Base-by-base conservation (phyloP, 2,329 filamentous ascomycete genomes). In the Botrytis fabae region DNA sequence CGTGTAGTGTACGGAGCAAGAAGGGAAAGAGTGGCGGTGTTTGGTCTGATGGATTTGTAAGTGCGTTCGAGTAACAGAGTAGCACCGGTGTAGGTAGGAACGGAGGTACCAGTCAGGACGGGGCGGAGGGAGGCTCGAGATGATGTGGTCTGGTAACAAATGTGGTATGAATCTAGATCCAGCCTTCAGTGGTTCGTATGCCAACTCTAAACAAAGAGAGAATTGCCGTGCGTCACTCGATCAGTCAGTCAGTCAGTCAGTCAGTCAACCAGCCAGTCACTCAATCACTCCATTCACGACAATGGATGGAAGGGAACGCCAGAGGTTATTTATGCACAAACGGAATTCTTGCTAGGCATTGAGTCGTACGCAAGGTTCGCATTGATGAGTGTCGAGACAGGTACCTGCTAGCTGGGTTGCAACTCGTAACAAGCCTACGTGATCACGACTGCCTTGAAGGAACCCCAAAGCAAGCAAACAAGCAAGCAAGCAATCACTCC, bases 401-500 rank as follows among this genome's bases (percentile, higher is more conserved):
- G 12, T n/a, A 51, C 25, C 48, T 57, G n/a, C n/a, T 57, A 57
- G 51, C 48, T 28, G 14, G 51, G 51, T 18, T 28, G 51, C 28
- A 54, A 28, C 10, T 61, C 25, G 9, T 40, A n/a, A 44, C 10
- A 65, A 32, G 35, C 40, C 51, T 63, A 70, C 69, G 59, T 63
- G 57, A 70, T 63, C 69, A 63, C 32, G 25, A 70, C 69, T 70
- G 57, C 44, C 66, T 69, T 59, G 35, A 40, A 60, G 68, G 38
- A 48, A 44, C 9, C 48, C 46, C n/a, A 48, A n/a, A 35, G 35
- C 66, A 54, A 35, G 28, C 48, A 35, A 35, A 2, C 25, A 44
- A 32, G 20, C 42, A 65, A 35, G 40, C 40, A 35, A 35, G 35
- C 35, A 35, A 35, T 35, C 6, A 35, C 35, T 35, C 25, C 32